These are phyloP conservation scores for Phytopythium vexans DNA, from an alignment of 352 stramenopile species.

Conservation along the genomic window DNA sequence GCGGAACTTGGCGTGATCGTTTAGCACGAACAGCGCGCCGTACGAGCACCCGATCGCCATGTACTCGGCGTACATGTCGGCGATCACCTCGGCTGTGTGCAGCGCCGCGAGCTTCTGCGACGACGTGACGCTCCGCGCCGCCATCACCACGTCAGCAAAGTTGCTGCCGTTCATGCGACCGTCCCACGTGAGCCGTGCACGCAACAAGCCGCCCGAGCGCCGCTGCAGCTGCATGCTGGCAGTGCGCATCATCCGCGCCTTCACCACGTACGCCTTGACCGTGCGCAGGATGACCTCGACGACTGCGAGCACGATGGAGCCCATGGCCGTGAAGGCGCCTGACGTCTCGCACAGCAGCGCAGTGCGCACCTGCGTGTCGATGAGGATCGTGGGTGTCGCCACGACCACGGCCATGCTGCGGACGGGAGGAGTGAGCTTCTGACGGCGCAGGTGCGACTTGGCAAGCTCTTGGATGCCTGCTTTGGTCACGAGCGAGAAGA, in stretches of 20 bases:
- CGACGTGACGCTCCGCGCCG: too few species aligned
- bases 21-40: slow-evolving; percentile 28
- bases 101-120: slow-evolving; percentile 11
- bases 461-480: slow-evolving; percentile 15
- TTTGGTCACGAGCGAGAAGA: slow-evolving; percentile 14
- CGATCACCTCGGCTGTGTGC: slow-evolving; percentile 18
- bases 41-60: slow-evolving; percentile 40
- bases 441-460: slow-evolving; percentile 15
- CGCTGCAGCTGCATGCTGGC: neutral
- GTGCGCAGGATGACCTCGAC: slow-evolving; percentile 24
- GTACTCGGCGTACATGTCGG: slow-evolving; percentile 46
- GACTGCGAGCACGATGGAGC: slow-evolving; percentile 20
- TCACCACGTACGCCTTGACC: slow-evolving; percentile 16
- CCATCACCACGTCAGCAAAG: too few species aligned
- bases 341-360: slow-evolving; percentile 16
- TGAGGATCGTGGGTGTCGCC: slow-evolving; percentile 19
- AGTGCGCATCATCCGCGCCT: slow-evolving; percentile 9
- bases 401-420: slow-evolving; percentile 25
- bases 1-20: slow-evolving; percentile 26
- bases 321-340: slow-evolving; percentile 10
- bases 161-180: too few species aligned
- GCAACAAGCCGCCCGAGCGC: neutral
- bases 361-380: slow-evolving; percentile 24
- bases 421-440: slow-evolving; percentile 9
- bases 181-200: neutral